Conservation (phyloP, 805 yeast species). For the Candida fluviatilis region DNA sequence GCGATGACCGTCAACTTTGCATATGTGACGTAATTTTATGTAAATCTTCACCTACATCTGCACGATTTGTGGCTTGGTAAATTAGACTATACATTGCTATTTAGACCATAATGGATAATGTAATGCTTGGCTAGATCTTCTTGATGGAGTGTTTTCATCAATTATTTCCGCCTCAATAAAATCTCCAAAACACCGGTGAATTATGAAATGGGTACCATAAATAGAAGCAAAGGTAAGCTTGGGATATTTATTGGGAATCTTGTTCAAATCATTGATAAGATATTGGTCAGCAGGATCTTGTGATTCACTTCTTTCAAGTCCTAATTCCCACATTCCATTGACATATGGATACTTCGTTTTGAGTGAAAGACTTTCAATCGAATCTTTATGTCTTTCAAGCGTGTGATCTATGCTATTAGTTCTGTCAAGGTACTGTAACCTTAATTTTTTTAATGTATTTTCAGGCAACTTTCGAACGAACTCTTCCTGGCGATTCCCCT, state of each 20-base stretch:
- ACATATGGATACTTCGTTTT: neutral
- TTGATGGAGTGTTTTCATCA: neutral
- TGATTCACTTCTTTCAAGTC: neutral
- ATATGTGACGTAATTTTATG: neutral
- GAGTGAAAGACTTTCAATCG: neutral
- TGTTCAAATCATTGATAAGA: constrained; percentile 3
- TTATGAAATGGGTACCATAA: neutral
- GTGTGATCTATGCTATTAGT: neutral
- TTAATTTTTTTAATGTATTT: neutral
- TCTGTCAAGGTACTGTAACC: neutral
- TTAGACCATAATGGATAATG: too few relatives aligned
- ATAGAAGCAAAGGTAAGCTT: constrained; percentile 1
- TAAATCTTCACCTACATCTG: neutral
- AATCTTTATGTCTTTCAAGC: neutral
- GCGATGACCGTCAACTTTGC: too few relatives aligned
- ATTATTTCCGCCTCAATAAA: constrained; percentile 4
- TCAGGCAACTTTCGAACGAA: neutral
- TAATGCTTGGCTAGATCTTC: constrained; percentile 1
- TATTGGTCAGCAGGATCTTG: too few relatives aligned
- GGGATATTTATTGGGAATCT: constrained; percentile 3
- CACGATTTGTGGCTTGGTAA: too few relatives aligned
- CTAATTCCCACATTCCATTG: constrained; percentile 2
- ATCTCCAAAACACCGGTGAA: constrained; percentile 4
- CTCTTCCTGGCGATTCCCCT: neutral
- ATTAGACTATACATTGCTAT: too few relatives aligned